Conservation (phyloP, 2,329 filamentous ascomycete species). For the Trichothecium roseum region DNA sequence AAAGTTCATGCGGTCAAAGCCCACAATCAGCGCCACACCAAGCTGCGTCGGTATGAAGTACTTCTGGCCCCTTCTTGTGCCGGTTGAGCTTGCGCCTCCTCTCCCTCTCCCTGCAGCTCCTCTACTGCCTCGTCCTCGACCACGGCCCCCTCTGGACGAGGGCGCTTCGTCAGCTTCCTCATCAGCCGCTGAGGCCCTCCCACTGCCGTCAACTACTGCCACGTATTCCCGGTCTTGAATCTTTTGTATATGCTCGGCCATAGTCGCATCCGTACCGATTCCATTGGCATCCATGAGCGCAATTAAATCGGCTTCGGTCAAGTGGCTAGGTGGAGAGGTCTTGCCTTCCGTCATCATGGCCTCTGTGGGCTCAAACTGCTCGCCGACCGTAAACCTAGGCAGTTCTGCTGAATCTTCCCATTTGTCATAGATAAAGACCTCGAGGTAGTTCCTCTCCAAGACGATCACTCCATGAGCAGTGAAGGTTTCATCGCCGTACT, state of each 20-base stretch:
- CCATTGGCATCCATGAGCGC: slow-evolving; percentile 97
- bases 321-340: slow-evolving; percentile 71
- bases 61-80: slow-evolving; percentile 45
- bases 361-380: slow-evolving; percentile 79
- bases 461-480: slow-evolving; percentile 76
- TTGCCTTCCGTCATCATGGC: slow-evolving; percentile 87
- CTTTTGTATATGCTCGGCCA: slow-evolving; percentile 97
- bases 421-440: slow-evolving; percentile 92
- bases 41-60: slow-evolving; percentile 91
- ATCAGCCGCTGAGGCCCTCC: slow-evolving; percentile 23
- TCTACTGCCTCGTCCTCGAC: slow-evolving; percentile 37
- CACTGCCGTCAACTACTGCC: slow-evolving; percentile 43
- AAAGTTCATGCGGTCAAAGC: slow-evolving; percentile 89
- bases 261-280: slow-evolving; percentile 95
- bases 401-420: slow-evolving; percentile 84
- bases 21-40: slow-evolving; percentile 83
- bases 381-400: slow-evolving; percentile 68
- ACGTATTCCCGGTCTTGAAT: slow-evolving; percentile 89
- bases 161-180: slow-evolving; percentile 26
- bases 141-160: slow-evolving; percentile 33
- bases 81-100: slow-evolving; percentile 26
- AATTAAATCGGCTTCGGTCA: slow-evolving; percentile 93
- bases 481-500: slow-evolving; percentile 77
- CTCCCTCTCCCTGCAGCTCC: slow-evolving; percentile 29
- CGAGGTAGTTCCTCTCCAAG: slow-evolving; percentile 81